Evolutionary conservation across 352 stramenopile species (phyloP).

Genomic region (Pythium brachiatum): DNA sequence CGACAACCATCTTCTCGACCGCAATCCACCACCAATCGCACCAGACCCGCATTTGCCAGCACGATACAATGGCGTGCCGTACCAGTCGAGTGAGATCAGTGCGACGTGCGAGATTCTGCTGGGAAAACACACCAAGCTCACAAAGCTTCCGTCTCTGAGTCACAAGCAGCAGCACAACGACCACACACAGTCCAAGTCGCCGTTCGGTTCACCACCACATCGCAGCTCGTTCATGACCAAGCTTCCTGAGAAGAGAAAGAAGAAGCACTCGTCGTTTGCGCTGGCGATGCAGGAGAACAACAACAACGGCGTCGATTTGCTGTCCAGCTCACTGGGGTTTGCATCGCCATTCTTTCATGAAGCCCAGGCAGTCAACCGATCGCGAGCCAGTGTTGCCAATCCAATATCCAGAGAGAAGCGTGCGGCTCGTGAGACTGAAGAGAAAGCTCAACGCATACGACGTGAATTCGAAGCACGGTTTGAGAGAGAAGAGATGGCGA

Average conservation of each 20-base stretch:
- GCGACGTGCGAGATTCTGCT: conserved; percentile 52
- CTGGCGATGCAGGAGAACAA: conserved; percentile 13
- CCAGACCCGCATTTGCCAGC: conserved; percentile 53
- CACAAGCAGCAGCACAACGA: background rate
- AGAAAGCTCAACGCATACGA: conserved; percentile 5
- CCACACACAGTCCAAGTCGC: background rate
- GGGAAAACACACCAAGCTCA: conserved; percentile 44
- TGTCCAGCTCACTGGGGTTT: conserved; percentile 26
- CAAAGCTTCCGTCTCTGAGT: conserved; percentile 43
- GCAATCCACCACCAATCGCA: background rate
- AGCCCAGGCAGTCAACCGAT: background rate
- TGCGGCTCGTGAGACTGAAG: background rate
- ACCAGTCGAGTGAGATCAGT: conserved; percentile 53
- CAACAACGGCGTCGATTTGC: conserved; percentile 23
- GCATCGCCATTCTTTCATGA: conserved; percentile 23
- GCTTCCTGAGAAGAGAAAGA: background rate
- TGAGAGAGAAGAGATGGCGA: conserved; percentile 30
- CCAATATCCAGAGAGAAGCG: conserved; percentile 8
- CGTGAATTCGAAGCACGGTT: conserved; percentile 30
- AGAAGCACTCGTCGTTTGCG: conserved; percentile 10
- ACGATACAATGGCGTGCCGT: conserved; percentile 63
- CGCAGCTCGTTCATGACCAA: background rate
- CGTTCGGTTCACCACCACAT: background rate
- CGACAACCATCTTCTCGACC: conserved; percentile 8
- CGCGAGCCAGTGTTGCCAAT: background rate